Evolutionary conservation across 306 rosid genomes (phyloP), one percentile per base, ranked within the genome.

Genomic region (Fagus crenata): DNA sequence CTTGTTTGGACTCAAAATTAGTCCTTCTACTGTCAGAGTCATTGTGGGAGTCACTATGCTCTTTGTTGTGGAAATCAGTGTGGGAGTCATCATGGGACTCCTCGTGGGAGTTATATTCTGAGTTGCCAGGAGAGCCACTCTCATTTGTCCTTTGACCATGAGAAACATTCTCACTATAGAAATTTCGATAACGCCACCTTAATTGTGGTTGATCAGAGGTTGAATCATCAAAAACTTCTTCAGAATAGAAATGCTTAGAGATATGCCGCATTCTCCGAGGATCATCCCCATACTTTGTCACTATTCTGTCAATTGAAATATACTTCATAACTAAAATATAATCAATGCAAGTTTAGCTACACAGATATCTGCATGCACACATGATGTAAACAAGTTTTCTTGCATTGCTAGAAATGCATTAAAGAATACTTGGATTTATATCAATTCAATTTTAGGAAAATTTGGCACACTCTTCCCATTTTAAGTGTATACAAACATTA

Each of bases 121-220:
- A 72, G 71, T 78, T 72, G 60, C 76, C 70, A 60, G 78, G 59
- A 77, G 86, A 81, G 75, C 79, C 82, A 53, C 72, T 60, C 46
- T 86, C 85, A 17, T 77, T 72, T 22, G 76, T 63, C 67, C 75
- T 82, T 64, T 82, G 88, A 84, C 73, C 88, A 83, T 59, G 74
- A 70, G 33, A 73, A 78, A 41, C 81, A 75, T 74, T 74, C 65
- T 94, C 96, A 7, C 87, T 81, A 80, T 36, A 95, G 79, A 80
- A 88, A 85, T 88, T 90, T 61, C 97, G 95, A 75, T 87, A 86
- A 51, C 97, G 90, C 97, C 93, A 95, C 80, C 89, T 82, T 76
- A 85, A 32, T 64, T 86, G 90, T 36, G 97, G 88, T 53, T 36
- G 83, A 77, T 86, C 89, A 53, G 87, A 79, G 72, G 84, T 77